These are phyloP conservation scores for Sugiyamaella americana DNA, from an alignment of 805 yeast species.

Conservation along the genomic window DNA sequence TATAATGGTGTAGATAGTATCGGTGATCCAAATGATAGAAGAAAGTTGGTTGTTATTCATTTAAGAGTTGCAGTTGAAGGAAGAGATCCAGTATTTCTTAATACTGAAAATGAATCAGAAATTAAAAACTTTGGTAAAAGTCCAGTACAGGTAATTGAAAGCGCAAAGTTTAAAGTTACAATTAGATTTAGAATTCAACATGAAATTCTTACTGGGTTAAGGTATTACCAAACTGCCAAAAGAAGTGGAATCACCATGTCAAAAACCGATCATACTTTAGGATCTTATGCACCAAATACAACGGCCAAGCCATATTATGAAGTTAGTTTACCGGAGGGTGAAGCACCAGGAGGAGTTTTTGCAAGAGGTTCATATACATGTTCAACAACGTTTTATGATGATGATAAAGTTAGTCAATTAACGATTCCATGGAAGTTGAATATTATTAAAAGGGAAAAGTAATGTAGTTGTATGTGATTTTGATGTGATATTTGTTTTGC, in stretches of 20 bases:
- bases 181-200: conserved; percentile 82
- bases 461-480: too few species aligned
- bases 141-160: conserved; percentile 73
- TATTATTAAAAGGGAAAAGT: conserved; percentile 3
- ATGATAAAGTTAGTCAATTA: conserved; percentile 70
- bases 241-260: conserved; percentile 85
- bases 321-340: conserved; percentile 54
- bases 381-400: conserved; percentile 76
- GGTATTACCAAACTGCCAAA: conserved; percentile 77
- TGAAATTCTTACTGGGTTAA: conserved; percentile 84
- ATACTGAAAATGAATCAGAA: conserved; percentile 57
- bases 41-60: conserved; percentile 74
- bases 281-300: conserved; percentile 87
- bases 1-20: conserved; percentile 48
- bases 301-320: conserved; percentile 71
- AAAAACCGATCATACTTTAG: conserved; percentile 79
- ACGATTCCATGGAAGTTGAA: conserved; percentile 58
- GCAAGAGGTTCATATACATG: conserved; percentile 86
- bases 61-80: conserved; percentile 68
- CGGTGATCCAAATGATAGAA: conserved; percentile 59
- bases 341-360: conserved; percentile 85
- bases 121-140: conserved; percentile 54
- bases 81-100: conserved; percentile 59
- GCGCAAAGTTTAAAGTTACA: conserved; percentile 61
- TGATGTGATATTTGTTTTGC: not conserved